Evolutionary conservation across 768 basidiomycete genomes (phyloP).

Genomic region (Boletus reticulatus): DNA sequence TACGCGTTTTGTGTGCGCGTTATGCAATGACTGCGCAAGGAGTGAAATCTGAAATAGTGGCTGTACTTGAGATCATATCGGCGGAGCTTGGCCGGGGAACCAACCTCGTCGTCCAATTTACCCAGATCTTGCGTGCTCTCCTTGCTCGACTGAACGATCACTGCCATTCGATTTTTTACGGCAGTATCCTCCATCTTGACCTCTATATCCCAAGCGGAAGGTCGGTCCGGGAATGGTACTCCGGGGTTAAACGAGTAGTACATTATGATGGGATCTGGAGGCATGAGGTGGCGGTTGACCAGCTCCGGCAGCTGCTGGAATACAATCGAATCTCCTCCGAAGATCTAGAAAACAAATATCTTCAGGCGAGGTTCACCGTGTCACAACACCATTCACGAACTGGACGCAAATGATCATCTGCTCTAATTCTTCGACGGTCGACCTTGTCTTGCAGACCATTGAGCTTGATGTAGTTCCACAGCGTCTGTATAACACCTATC

Average conservation of each 20-base stretch:
- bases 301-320: slow-evolving; percentile 85
- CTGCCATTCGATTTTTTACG: slow-evolving; percentile 71
- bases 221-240: slow-evolving; percentile 61
- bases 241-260: slow-evolving; percentile 72
- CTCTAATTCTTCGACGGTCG: slow-evolving; percentile 66
- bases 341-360: slow-evolving; percentile 47
- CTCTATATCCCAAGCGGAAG: slow-evolving; percentile 84
- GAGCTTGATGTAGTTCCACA: slow-evolving; percentile 93
- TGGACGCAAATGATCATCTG: slow-evolving; percentile 64
- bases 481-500: slow-evolving; percentile 70
- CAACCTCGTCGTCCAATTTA: slow-evolving; percentile 89
- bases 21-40: slow-evolving; percentile 80
- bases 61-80: slow-evolving; percentile 18
- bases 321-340: slow-evolving; percentile 62
- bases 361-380: not conserved
- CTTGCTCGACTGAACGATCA: slow-evolving; percentile 65
- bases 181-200: slow-evolving; percentile 80
- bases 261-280: slow-evolving; percentile 79
- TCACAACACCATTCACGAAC: slow-evolving; percentile 39
- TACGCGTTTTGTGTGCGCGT: slow-evolving; percentile 81
- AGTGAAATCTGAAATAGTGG: slow-evolving; percentile 62
- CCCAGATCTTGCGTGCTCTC: slow-evolving; percentile 65
- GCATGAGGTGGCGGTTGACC: slow-evolving; percentile 73
- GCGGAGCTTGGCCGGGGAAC: not conserved
- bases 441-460: slow-evolving; percentile 81